Conservation (phyloP, 164 flowering plant species). For the Taxillus chinensis region DNA sequence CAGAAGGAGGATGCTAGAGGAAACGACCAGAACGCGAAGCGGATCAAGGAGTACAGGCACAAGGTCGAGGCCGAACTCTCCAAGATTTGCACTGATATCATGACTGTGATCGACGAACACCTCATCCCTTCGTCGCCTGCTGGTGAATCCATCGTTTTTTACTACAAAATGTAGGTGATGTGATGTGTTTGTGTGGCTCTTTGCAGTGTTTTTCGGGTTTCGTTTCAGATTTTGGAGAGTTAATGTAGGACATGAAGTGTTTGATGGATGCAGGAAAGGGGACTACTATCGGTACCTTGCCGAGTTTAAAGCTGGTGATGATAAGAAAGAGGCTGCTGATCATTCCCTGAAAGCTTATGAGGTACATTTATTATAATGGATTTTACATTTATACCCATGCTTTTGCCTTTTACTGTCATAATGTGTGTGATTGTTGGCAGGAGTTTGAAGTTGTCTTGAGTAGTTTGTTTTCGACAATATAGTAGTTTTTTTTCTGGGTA, state of each 20-base stretch:
- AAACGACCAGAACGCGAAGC: conserved; percentile 1
- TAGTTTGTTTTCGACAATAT: too few relatives aligned
- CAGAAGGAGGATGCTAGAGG: conserved; percentile 4
- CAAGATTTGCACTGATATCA: not conserved
- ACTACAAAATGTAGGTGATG: conserved; percentile 1
- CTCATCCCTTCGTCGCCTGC: conserved; percentile 1
- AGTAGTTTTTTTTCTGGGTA: too few relatives aligned
- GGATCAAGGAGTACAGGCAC: conserved; percentile 5
- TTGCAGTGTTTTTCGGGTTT: not conserved
- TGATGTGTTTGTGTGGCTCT: not conserved
- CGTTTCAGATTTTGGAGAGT: not conserved
- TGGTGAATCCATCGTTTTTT: conserved; percentile 2
- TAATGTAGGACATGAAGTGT: not conserved
- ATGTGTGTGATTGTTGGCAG: too few relatives aligned
- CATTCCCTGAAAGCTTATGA: conserved; percentile 2
- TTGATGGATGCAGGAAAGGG: conserved; percentile 1
- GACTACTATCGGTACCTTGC: conserved; percentile 4
- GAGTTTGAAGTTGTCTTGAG: too few relatives aligned
- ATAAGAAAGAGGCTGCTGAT: not conserved
- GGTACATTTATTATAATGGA: not conserved
- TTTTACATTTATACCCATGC: too few relatives aligned
- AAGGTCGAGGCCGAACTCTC: conserved; percentile 3
- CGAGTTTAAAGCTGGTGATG: not conserved
- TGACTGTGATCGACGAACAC: conserved; percentile 3
- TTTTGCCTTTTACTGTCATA: too few relatives aligned